These are phyloP conservation scores for Albatrellus sp. DNA, from an alignment of 1,284 basidiomycete genomes.

Conservation along the genomic window DNA sequence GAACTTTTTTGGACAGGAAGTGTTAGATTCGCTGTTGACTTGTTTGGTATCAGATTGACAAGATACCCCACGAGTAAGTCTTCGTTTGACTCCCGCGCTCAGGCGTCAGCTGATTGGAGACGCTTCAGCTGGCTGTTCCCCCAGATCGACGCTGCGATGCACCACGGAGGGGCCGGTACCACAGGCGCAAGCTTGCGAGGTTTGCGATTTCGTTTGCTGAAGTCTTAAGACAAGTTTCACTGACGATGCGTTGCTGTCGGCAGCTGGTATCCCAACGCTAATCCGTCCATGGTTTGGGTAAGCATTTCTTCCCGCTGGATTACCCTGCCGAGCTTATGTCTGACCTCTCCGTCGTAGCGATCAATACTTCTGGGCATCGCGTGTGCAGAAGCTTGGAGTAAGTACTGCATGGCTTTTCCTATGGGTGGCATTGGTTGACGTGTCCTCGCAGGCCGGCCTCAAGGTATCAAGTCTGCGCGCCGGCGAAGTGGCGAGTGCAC, in stretches of 20 bases:
- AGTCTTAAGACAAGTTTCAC: neutral
- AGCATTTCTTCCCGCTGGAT: no score
- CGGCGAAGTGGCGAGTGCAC: conserved; percentile 38
- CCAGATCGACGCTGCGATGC: conserved; percentile 50
- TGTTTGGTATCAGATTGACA: conserved; percentile 33
- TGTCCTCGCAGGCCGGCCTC: conserved; percentile 26
- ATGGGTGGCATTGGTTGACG: conserved; percentile 1
- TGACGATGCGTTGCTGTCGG: neutral
- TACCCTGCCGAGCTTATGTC: no score
- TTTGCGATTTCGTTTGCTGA: conserved; percentile 7
- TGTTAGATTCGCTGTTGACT: conserved; percentile 11
- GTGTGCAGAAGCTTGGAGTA: conserved; percentile 50
- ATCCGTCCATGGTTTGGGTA: conserved; percentile 57
- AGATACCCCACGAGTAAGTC: conserved; percentile 57
- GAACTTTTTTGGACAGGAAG: conserved; percentile 10
- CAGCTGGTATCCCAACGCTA: conserved; percentile 62
- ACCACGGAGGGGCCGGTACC: conserved; percentile 68
- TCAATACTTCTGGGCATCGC: conserved; percentile 64
- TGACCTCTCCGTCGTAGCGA: conserved; percentile 19
- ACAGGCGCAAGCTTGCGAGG: conserved; percentile 51
- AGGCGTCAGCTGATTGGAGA: neutral
- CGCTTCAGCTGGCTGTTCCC: conserved; percentile 60
- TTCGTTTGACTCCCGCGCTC: neutral
- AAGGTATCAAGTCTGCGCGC: conserved; percentile 35
- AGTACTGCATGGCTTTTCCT: conserved; percentile 12